Evolutionary conservation across 352 stramenopile species (phyloP).

Genomic region (Globisporangium spinosum): DNA sequence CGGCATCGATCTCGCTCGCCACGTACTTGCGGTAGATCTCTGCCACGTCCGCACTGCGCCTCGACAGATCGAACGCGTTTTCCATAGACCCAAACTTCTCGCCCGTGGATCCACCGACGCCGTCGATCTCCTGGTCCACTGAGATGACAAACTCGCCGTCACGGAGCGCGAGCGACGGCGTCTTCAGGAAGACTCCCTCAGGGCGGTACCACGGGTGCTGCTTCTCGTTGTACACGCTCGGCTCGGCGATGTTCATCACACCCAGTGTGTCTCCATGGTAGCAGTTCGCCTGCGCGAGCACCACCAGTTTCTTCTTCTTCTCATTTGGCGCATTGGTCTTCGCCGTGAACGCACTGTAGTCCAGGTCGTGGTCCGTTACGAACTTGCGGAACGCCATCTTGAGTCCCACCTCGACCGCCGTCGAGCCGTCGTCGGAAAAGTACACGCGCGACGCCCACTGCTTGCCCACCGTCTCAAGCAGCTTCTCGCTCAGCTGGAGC

Average conservation of each 20-base stretch:
- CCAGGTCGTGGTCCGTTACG: slow-evolving; percentile 57
- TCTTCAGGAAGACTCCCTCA: slow-evolving; percentile 76
- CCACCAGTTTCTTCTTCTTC: slow-evolving; percentile 55
- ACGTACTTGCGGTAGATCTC: slow-evolving; percentile 69
- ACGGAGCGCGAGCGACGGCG: slow-evolving; percentile 64
- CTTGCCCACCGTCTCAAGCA: slow-evolving; percentile 77
- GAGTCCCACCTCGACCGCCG: slow-evolving; percentile 87
- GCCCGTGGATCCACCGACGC: slow-evolving; percentile 13
- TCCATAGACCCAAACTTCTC: slow-evolving; percentile 45
- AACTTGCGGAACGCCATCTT: slow-evolving; percentile 92
- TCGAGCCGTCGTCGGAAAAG: slow-evolving; percentile 90
- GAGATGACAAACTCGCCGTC: slow-evolving; percentile 57
- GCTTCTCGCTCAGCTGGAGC: slow-evolving; percentile 67
- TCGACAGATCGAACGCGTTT: slow-evolving; percentile 49
- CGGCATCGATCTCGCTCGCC: slow-evolving; percentile 40
- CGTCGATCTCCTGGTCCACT: slow-evolving; percentile 46
- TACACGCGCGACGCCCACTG: slow-evolving; percentile 87
- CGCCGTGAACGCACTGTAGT: slow-evolving; percentile 44
- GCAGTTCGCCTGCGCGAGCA: slow-evolving; percentile 85
- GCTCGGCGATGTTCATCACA: slow-evolving; percentile 89
- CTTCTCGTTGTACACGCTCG: slow-evolving; percentile 89
- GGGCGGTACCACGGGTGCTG: slow-evolving; percentile 91
- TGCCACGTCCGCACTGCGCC: slow-evolving; percentile 33
- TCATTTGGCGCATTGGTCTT: neutral
- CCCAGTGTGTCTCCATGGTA: slow-evolving; percentile 92